Base-by-base conservation (phyloP, 257 asterid genomes). In the Lavandula angustifolia region DNA sequence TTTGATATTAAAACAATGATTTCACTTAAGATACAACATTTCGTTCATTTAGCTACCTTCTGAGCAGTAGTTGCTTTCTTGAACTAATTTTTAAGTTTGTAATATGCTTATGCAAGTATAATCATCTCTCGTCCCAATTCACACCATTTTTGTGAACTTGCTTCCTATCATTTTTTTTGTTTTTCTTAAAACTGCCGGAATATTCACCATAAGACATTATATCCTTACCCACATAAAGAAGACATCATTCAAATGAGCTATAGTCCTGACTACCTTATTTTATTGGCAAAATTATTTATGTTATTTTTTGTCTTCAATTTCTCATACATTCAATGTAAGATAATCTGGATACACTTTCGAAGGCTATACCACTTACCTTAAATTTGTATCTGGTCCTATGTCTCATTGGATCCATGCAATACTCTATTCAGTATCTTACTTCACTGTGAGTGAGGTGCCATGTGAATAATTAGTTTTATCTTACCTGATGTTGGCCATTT, bases 401-500 rank as follows among this genome's bases (percentile, higher is more conserved):
- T 27, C 33, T 11, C 4, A 34, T 8, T 60, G 35, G 14, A 57
- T 38, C 9, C 7, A 57, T 38, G 27, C 55, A 34, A 34, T 44
- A 37, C 37, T 58, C 42, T 54, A 9, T 37, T 6, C 7, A 33
- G 16, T 69, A 62, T 54, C 50, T 46, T 40, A 54, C 43, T 18
- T 9, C 49, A 60, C 53, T 33, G 61, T 27, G 52, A 66, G 12
- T 38, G 50, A 50, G 51, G 11, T 54, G 54, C 71, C 58, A 32
- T 42, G 41, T 64, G 57, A 48, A 43, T 48, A 14, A 10, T n/a
- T 64, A 33, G 27, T 56, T 35, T 14, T 58, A 55, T 55, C 32
- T 56, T 69, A 63, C 70, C 44, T 42, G 64, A 58, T 53, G 22
- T 16, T 62, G 38, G 59, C 27, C 33, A 57, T 69, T 33, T 41